phyloP scores from a whole-genome alignment of 306 rosid genomes.

The Corylus heterophylla region DNA sequence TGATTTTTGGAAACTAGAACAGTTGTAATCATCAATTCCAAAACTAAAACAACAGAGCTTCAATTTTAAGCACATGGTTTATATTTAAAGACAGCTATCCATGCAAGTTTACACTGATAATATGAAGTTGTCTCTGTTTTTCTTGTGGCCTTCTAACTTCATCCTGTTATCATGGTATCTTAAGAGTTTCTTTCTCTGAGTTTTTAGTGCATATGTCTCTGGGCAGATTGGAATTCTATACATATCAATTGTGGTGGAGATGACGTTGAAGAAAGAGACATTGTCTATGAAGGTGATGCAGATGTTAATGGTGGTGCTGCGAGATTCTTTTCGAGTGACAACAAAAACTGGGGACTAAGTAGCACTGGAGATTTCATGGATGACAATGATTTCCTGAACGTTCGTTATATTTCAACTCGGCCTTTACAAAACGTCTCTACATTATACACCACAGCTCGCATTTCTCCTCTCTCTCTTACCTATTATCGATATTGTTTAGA shows the following conservation, averaged over 20 bases:
- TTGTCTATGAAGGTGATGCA: slow-evolving; percentile 35
- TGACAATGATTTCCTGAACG: slow-evolving; percentile 32
- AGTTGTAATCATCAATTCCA: no score
- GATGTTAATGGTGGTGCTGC: slow-evolving; percentile 39
- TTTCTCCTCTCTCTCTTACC: slow-evolving; percentile 42
- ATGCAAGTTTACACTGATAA: no score
- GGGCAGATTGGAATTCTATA: neutral
- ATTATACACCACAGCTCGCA: slow-evolving; percentile 30
- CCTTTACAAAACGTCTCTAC: neutral
- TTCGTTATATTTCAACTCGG: neutral
- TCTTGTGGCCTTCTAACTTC: no score
- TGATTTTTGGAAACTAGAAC: no score
- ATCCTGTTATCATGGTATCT: no score
- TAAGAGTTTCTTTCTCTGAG: neutral
- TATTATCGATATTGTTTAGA: slow-evolving; percentile 39
- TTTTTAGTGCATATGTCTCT: neutral
- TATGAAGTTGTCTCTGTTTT: no score
- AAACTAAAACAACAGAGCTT: no score
- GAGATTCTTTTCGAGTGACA: neutral
- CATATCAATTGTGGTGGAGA: neutral
- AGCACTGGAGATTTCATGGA: slow-evolving; percentile 48
- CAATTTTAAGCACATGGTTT: no score
- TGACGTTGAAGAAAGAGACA: neutral
- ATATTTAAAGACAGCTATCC: no score
- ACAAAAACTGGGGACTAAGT: slow-evolving; percentile 43